Evolutionary conservation across 129 eudicot species (phyloP), one percentile per base, ranked within the genome.

Genomic region (Smallanthus sonchifolius): DNA sequence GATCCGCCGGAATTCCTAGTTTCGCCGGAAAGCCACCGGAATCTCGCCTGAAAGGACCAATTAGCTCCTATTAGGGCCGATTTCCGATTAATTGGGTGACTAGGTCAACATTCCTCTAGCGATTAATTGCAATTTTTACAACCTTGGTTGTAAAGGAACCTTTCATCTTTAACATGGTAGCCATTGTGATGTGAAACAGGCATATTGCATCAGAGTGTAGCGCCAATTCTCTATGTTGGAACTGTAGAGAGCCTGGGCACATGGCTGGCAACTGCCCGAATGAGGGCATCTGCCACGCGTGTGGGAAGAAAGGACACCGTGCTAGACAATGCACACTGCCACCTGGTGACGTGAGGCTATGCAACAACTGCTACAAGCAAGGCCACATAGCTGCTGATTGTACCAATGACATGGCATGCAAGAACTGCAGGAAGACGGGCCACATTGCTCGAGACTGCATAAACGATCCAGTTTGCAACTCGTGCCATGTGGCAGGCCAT

Each of bases 231-330:
- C 86, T 89, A 15, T 92, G 98, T 44, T 92, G 98, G 98, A 92
- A 92, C 83, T 92, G 96, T 36, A 80, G 98, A 77, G 98, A 92
- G 69, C 98, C 96, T 8, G 98, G 98, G 32, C 98, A 92, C 86
- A 89, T 89, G 94, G 96, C 98, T 15, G 89, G 94, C 59, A 89
- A 79, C 80, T 92, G 96, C 61, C 91, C 92, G 11, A 92, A 89
- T 63, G 96, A 92, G 67, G 98, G 96, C 44, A 92, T 92, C 82
- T 92, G 98, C 83, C 98, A 92, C 90, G 78, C 96, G 6, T 92
- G 98, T 66, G 98, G 98, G 11, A 89, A 89, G 75, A 82, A 95
- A 10, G 98, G 98, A 0, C 98, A 92, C 82, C 98, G 87, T 36
- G 98, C 96, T 28, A 43, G 87, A 42, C 94, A 92, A 77, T 92